phyloP scores from a whole-genome alignment of 2,329 filamentous ascomycete species.

The Pyricularia grisea region DNA sequence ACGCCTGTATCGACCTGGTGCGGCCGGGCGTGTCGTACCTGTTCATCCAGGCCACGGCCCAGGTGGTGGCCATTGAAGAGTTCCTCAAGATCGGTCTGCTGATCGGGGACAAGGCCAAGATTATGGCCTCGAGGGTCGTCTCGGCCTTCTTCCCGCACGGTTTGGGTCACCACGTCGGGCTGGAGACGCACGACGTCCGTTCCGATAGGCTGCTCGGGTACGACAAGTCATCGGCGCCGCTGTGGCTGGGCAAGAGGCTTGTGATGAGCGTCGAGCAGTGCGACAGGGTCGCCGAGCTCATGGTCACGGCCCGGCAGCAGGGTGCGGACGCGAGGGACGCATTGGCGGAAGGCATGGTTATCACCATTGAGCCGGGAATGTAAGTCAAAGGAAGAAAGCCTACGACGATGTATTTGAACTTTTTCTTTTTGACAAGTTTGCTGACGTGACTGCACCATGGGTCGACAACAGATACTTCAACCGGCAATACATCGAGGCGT shows the following conservation, averaged over 20 bases:
- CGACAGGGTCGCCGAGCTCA: background rate
- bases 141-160: conserved; percentile 59
- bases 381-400: conserved; percentile 20
- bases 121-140: conserved; percentile 42
- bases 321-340: conserved; percentile 6
- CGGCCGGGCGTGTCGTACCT: conserved; percentile 62
- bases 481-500: conserved; percentile 61
- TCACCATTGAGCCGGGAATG: conserved; percentile 73
- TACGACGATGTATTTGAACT: no score
- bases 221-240: conserved; percentile 8
- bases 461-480: conserved; percentile 58
- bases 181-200: conserved; percentile 54
- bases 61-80: conserved; percentile 61
- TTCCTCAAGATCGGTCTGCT: conserved; percentile 66
- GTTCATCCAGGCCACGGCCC: conserved; percentile 63
- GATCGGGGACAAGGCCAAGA: conserved; percentile 45
- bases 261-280: background rate
- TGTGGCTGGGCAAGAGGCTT: conserved; percentile 28
- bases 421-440: no score
- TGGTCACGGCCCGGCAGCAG: background rate
- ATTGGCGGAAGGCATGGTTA: conserved; percentile 55
- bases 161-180: conserved; percentile 54
- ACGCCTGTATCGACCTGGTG: conserved; percentile 58
- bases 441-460: no score
- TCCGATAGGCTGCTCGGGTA: conserved; percentile 26